These are phyloP conservation scores for Aspergillus alliaceus DNA, from an alignment of 2,329 filamentous ascomycete species.

Conservation along the genomic window DNA sequence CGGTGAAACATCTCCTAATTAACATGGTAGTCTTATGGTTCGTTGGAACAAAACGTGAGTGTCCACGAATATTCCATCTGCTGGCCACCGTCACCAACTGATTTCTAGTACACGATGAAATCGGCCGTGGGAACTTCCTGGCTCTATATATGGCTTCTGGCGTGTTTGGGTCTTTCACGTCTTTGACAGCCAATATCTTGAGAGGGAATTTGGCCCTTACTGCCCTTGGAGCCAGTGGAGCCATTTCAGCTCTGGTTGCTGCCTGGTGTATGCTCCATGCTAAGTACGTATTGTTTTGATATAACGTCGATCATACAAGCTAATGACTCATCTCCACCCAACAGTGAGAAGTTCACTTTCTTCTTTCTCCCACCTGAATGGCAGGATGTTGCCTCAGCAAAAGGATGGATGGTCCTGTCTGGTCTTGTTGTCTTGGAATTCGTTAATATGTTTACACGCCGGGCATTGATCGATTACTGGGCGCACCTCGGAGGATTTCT, in stretches of 20 bases:
- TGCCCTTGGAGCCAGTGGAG: conserved; percentile 54
- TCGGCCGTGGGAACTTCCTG: conserved; percentile 57
- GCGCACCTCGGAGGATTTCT: conserved; percentile 46
- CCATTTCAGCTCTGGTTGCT: conserved; percentile 50
- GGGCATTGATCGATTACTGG: conserved; percentile 36
- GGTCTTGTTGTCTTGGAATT: conserved; percentile 39
- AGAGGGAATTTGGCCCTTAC: conserved; percentile 44
- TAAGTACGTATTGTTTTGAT: conserved; percentile 35
- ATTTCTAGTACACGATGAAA: conserved; percentile 52
- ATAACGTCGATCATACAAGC: background rate
- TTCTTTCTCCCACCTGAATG: conserved; percentile 42
- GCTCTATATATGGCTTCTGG: conserved; percentile 53
- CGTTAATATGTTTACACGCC: conserved; percentile 30
- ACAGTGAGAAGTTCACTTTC: conserved; percentile 43
- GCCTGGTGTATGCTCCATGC: conserved; percentile 51
- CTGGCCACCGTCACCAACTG: background rate
- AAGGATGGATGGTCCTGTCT: conserved; percentile 38
- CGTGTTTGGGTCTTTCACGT: conserved; percentile 47
- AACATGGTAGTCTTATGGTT: conserved; percentile 58
- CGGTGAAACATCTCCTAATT: conserved; percentile 49
- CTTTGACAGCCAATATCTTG: conserved; percentile 47
- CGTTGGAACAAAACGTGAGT: conserved; percentile 52
- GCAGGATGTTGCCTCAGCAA: conserved; percentile 43
- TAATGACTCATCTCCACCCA: background rate
- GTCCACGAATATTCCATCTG: conserved; percentile 2